Conservation (phyloP, 306 rosid genomes). For the Corylus avellana region DNA sequence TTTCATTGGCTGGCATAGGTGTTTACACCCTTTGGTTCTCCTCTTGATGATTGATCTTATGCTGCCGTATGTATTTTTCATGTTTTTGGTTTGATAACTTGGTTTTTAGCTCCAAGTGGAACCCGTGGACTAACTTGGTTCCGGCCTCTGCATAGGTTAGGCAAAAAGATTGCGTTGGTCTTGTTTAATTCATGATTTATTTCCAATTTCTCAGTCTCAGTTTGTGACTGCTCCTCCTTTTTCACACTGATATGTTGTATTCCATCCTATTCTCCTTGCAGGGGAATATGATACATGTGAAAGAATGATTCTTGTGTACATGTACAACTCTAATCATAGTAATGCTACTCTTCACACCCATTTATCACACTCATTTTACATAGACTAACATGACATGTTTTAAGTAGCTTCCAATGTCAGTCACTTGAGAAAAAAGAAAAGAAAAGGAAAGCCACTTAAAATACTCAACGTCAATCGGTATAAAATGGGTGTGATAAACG, state of each 20-base stretch:
- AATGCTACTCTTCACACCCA: too few relatives aligned
- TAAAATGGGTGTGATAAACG: too few relatives aligned
- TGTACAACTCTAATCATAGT: background rate
- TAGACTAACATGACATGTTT: too few relatives aligned
- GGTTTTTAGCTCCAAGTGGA: background rate
- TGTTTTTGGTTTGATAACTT: background rate
- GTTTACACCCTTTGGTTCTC: background rate
- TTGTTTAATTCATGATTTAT: background rate
- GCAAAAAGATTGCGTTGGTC: background rate
- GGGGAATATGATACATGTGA: too few relatives aligned
- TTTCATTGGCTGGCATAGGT: background rate
- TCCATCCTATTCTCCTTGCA: background rate
- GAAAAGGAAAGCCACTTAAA: too few relatives aligned
- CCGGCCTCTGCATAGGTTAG: background rate
- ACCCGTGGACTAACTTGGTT: background rate
- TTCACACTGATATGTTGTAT: background rate
- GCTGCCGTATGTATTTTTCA: background rate
- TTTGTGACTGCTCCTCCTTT: background rate
- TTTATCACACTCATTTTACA: too few relatives aligned
- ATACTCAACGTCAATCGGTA: too few relatives aligned
- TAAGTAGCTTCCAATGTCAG: too few relatives aligned
- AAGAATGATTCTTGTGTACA: background rate
- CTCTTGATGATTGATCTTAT: background rate
- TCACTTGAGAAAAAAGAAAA: too few relatives aligned
- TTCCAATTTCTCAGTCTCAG: background rate